Conservation (phyloP, 2,329 filamentous ascomycete genomes). For the Rhinocladiella mackenziei region DNA sequence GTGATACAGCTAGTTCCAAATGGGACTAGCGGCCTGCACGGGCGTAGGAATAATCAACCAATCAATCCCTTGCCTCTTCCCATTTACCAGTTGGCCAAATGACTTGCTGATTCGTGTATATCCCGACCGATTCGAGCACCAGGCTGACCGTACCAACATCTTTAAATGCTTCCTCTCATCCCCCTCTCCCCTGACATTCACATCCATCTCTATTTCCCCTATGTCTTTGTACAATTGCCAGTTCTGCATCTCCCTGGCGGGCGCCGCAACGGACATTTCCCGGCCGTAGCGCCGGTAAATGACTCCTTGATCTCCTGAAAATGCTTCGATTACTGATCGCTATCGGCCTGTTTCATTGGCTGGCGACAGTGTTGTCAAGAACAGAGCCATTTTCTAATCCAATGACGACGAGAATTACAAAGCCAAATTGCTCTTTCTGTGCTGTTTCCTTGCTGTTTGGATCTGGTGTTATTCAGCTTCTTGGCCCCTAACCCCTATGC, state of each 20-base stretch:
- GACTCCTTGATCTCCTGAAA: not conserved
- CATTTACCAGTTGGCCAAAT: too few species aligned
- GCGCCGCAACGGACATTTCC: not conserved
- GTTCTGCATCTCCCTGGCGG: not conserved
- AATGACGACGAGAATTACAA: conserved; percentile 2
- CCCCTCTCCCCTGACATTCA: too few species aligned
- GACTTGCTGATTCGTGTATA: too few species aligned
- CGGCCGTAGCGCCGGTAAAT: conserved; percentile 1
- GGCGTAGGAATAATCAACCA: too few species aligned
- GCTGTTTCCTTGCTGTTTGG: conserved; percentile 7
- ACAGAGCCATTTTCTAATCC: conserved; percentile 5
- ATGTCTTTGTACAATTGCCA: too few species aligned
- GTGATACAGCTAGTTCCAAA: too few species aligned
- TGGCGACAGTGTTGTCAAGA: not conserved
- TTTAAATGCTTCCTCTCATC: too few species aligned
- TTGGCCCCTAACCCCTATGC: not conserved
- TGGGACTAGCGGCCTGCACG: too few species aligned
- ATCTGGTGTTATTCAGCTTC: conserved; percentile 3
- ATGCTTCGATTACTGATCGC: conserved; percentile 16
- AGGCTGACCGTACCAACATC: too few species aligned
- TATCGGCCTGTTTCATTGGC: conserved; percentile 7
- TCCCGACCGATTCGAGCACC: too few species aligned
- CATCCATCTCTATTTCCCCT: too few species aligned
- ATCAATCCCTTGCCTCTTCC: too few species aligned
- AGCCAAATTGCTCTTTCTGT: not conserved